Percentiles rank a stretch among this genome's conserved stretches.
phyloP scores from a whole-genome alignment of 176 grass and related monocot genomes.

The Triticum turgidum region DNA sequence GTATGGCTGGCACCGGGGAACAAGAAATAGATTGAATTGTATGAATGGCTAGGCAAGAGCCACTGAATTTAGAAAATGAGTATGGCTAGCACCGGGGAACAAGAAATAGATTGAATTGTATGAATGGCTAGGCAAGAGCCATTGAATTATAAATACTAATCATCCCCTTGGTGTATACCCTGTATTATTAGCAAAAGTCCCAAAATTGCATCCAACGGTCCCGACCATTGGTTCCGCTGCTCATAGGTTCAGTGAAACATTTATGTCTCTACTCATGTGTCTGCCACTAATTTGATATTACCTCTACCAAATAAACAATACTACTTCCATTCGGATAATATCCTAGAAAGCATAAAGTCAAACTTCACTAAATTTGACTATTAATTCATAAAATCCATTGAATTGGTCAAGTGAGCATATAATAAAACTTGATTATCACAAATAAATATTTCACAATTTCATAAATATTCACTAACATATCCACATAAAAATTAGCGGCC shows the following conservation, averaged over 20 bases:
- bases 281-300: background rate
- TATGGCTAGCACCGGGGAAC: background rate
- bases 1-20: background rate
- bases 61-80: background rate
- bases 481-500: background rate
- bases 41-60: background rate
- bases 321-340: background rate
- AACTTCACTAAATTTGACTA: background rate
- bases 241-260: background rate
- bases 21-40: background rate
- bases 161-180: background rate
- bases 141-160: background rate
- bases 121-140: background rate
- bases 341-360: background rate
- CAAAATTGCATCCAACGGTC: background rate
- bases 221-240: background rate
- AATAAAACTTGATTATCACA: background rate
- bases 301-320: background rate
- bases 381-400: background rate
- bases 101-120: background rate
- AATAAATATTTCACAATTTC: background rate
- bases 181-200: background rate
- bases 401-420: background rate
- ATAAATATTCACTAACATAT: background rate
- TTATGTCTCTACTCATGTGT: background rate